phyloP scores from a whole-genome alignment of 23 red algal species.

The Gracilaria domingensis region DNA sequence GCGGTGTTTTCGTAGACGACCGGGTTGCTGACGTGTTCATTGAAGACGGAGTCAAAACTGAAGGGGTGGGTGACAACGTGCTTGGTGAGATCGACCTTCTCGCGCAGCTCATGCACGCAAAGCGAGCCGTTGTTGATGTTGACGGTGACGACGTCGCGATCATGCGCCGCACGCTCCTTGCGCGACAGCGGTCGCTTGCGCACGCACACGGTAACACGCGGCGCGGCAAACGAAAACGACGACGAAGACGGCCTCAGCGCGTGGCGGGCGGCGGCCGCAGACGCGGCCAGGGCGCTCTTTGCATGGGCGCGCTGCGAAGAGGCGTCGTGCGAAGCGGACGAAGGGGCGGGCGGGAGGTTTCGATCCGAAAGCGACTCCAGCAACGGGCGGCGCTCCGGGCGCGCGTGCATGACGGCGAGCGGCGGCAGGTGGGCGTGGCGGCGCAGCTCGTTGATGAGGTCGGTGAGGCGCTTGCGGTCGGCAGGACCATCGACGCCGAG shows the following conservation, averaged over 20 bases:
- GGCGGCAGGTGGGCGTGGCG: conserved; percentile 9
- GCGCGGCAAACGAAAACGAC: neutral
- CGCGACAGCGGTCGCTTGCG: conserved; percentile 79
- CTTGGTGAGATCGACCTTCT: conserved; percentile 87
- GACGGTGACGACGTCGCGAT: conserved; percentile 77
- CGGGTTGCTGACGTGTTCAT: conserved; percentile 59
- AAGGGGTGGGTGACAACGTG: conserved; percentile 82
- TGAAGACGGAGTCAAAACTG: conserved; percentile 75
- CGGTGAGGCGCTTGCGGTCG: conserved; percentile 71
- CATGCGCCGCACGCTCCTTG: conserved; percentile 49
- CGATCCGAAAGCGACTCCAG: conserved; percentile 5
- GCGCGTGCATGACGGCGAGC: neutral
- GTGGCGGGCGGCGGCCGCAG: conserved; percentile 11
- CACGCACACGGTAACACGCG: conserved; percentile 77
- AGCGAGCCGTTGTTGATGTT: conserved; percentile 36
- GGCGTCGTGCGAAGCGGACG: neutral
- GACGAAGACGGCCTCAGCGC: conserved; percentile 3
- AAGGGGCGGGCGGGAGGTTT: neutral
- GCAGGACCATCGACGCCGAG: conserved; percentile 61
- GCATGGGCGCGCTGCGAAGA: neutral
- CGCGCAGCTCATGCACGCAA: conserved; percentile 71
- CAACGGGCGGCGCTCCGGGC: neutral
- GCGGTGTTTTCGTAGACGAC: conserved; percentile 79
- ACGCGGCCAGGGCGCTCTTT: neutral
- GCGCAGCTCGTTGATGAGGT: conserved; percentile 50